phyloP scores from a whole-genome alignment of 2,329 filamentous ascomycete genomes.

The Gaeumannomyces tritici region DNA sequence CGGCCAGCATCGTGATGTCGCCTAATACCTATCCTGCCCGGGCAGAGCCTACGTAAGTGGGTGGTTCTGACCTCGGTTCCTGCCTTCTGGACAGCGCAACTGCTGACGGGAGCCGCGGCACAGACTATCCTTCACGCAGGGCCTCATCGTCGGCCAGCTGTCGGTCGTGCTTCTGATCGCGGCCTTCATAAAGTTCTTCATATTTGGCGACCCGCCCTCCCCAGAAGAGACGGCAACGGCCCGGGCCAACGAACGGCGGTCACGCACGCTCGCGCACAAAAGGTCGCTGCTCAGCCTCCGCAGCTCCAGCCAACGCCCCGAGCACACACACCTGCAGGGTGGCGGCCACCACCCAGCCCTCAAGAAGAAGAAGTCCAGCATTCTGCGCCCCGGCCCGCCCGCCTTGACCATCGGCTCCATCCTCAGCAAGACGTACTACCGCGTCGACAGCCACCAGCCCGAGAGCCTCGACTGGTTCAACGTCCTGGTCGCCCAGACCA shows the following conservation, averaged over 20 bases:
- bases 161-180: conserved; percentile 86
- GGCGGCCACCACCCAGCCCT: conserved; percentile 21
- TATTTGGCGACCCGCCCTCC: conserved; percentile 88
- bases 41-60: conserved; percentile 36
- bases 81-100: neutral
- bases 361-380: conserved; percentile 59
- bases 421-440: conserved; percentile 94
- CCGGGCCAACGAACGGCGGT: conserved; percentile 64
- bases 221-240: conserved; percentile 70
- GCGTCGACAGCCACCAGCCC: conserved; percentile 88
- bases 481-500: conserved; percentile 89
- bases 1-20: conserved; percentile 21
- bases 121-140: conserved; percentile 86
- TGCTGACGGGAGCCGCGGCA: neutral
- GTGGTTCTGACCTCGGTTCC: neutral
- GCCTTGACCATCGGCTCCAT: conserved; percentile 87
- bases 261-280: conserved; percentile 66
- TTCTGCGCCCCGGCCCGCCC: conserved; percentile 58
- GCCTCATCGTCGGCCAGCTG: conserved; percentile 85
- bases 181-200: conserved; percentile 99
- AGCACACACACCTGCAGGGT: conserved; percentile 17
- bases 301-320: conserved; percentile 23
- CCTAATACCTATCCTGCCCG: conserved; percentile 29
- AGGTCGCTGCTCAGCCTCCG: conserved; percentile 59
- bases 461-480: conserved; percentile 99